A percentile compares a stretch with the other conserved stretches of the same genome.
phyloP scores from a whole-genome alignment of 331 rosid genomes.

The Quercus phellos region DNA sequence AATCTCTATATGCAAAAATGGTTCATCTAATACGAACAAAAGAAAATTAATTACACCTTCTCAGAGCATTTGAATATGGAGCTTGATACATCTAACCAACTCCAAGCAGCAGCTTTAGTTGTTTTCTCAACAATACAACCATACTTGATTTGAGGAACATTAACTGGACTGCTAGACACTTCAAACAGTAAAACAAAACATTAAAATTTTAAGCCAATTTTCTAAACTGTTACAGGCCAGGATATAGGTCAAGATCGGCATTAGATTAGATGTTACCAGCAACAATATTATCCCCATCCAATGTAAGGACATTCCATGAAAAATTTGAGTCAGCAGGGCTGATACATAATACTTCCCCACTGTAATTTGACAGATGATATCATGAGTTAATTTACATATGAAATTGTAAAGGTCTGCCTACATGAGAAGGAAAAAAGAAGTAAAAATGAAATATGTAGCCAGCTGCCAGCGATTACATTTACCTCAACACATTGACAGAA shows the following conservation, averaged over 20 bases:
- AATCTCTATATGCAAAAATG: constrained; percentile 2
- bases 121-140: constrained; percentile 53
- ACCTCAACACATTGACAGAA: constrained; percentile 78
- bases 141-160: constrained; percentile 76
- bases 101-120: constrained; percentile 52
- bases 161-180: constrained; percentile 90
- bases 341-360: constrained; percentile 62
- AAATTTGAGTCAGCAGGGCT: constrained; percentile 62
- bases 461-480: constrained; percentile 8
- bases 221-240: neutral
- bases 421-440: constrained; percentile 20
- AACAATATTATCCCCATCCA: constrained; percentile 75
- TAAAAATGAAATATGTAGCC: neutral
- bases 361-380: constrained; percentile 30
- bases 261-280: constrained; percentile 59
- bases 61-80: constrained; percentile 61
- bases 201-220: neutral
- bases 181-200: constrained; percentile 26
- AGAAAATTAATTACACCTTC: constrained; percentile 47
- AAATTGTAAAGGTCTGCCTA: neutral
- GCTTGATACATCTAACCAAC: constrained; percentile 61
- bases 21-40: constrained; percentile 1
- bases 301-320: constrained; percentile 72
- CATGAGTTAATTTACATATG: constrained; percentile 16
- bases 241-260: constrained; percentile 18